Percentiles rank a stretch among this genome's conserved stretches.
Evolutionary conservation across 805 yeast genomes (phyloP).

Genomic region (Pichia insulana): DNA sequence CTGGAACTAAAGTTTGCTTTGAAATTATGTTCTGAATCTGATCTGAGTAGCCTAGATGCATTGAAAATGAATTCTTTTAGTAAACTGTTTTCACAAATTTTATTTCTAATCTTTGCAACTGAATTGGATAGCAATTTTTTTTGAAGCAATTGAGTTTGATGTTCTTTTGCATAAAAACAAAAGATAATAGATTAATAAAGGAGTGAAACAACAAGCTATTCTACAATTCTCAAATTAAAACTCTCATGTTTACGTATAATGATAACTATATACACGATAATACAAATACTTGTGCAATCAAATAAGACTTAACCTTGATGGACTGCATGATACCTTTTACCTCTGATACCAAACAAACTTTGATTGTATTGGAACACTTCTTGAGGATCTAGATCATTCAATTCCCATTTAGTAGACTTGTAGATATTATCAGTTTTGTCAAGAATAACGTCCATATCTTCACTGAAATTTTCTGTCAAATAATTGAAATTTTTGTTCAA

Average conservation of each 20-base stretch:
- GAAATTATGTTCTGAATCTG: too few species aligned
- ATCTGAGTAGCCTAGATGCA: too few species aligned
- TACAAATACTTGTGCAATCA: neutral
- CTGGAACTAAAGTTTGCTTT: too few species aligned
- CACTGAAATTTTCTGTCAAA: conserved; percentile 54
- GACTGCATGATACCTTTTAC: conserved; percentile 92
- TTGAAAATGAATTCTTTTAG: too few species aligned
- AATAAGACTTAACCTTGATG: conserved; percentile 13
- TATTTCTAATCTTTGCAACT: too few species aligned
- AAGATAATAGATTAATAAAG: too few species aligned
- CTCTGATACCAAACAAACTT: conserved; percentile 84
- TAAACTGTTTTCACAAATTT: too few species aligned
- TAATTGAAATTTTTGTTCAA: conserved; percentile 60
- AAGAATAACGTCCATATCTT: conserved; percentile 76
- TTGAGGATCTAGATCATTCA: conserved; percentile 85
- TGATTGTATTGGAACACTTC: conserved; percentile 91
- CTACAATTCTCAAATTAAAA: too few species aligned
- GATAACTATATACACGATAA: conserved; percentile 5
- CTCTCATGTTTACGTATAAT: neutral
- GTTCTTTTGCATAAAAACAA: too few species aligned
- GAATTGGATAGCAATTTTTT: too few species aligned
- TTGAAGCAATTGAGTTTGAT: too few species aligned
- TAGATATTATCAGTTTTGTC: conserved; percentile 65
- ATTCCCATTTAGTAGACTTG: conserved; percentile 88
- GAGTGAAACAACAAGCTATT: too few species aligned